Conservation (phyloP, 805 yeast genomes). For the Starmerella gropengiesseri region DNA sequence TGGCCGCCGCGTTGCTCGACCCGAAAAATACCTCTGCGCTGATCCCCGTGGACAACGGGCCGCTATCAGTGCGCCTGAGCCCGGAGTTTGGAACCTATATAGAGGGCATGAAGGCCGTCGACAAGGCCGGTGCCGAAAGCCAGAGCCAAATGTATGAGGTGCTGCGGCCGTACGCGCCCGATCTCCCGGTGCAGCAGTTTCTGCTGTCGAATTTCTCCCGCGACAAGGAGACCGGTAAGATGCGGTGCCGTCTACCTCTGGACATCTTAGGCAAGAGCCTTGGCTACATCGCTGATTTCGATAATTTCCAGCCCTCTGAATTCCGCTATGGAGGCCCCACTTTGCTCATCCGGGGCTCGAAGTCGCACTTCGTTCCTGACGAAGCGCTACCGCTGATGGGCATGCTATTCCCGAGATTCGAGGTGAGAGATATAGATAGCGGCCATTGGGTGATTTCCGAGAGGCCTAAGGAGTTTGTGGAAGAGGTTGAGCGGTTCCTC, state of each 20-base stretch:
- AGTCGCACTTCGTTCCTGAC: constrained; percentile 70
- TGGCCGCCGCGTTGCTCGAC: constrained; percentile 66
- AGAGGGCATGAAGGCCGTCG: constrained; percentile 48
- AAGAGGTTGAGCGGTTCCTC: constrained; percentile 50
- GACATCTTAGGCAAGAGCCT: constrained; percentile 55
- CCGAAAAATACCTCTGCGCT: constrained; percentile 53
- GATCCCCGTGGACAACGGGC: constrained; percentile 83
- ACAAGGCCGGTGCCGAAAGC: constrained; percentile 35
- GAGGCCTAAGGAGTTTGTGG: constrained; percentile 66
- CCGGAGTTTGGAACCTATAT: constrained; percentile 59
- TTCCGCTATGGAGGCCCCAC: constrained; percentile 60
- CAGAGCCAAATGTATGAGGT: constrained; percentile 58
- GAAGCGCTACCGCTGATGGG: constrained; percentile 67
- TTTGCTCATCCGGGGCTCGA: constrained; percentile 67
- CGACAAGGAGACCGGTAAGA: constrained; percentile 29
- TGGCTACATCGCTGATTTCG: constrained; percentile 66
- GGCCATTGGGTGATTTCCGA: constrained; percentile 94
- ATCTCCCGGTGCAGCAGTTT: constrained; percentile 58
- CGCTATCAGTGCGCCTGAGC: constrained; percentile 51
- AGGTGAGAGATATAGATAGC: constrained; percentile 59
- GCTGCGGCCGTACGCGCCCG: constrained; percentile 52
- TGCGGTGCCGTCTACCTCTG: constrained; percentile 55
- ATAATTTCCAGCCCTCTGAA: constrained; percentile 42
- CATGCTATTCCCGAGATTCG: constrained; percentile 65
- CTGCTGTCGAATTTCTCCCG: constrained; percentile 56